Percentiles rank a stretch among this genome's conserved stretches.
These are phyloP conservation scores for Lenwebbia sp. DNA, from an alignment of 345 rosid genomes.

Conservation along the genomic window DNA sequence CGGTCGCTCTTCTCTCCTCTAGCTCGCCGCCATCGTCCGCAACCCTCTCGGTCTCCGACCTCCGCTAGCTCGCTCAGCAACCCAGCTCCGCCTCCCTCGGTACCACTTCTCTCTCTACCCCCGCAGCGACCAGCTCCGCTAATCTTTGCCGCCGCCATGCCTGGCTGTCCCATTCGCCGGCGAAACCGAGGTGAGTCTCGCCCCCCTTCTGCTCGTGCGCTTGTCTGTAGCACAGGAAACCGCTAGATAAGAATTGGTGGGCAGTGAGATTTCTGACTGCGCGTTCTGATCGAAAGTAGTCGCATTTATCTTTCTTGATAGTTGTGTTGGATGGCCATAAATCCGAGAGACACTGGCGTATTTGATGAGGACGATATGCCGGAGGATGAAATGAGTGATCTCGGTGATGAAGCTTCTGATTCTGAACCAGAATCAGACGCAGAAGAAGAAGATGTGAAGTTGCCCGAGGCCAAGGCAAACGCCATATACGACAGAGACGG, in stretches of 20 bases:
- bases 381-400: constrained; percentile 34
- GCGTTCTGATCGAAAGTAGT: neutral
- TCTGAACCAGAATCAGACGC: constrained; percentile 45
- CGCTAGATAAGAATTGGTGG: neutral
- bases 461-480: constrained; percentile 42
- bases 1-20: neutral
- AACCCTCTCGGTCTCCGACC: neutral
- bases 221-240: neutral
- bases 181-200: neutral
- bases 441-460: constrained; percentile 46
- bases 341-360: neutral
- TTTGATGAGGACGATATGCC: constrained; percentile 19
- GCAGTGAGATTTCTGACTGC: neutral
- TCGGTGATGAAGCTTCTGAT: constrained; percentile 22
- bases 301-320: neutral
- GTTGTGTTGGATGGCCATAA: neutral
- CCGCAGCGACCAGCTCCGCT: too few species aligned
- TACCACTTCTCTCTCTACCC: too few species aligned
- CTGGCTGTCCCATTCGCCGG: neutral
- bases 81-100: too few species aligned
- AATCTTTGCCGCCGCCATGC: neutral
- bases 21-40: neutral
- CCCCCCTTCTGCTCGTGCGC: neutral
- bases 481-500: constrained; percentile 60
- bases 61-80: neutral